Evolutionary conservation across 2,329 filamentous ascomycete genomes (phyloP), one percentile per base, ranked within the genome.

Genomic region (Ploettnerulaceae sp.): DNA sequence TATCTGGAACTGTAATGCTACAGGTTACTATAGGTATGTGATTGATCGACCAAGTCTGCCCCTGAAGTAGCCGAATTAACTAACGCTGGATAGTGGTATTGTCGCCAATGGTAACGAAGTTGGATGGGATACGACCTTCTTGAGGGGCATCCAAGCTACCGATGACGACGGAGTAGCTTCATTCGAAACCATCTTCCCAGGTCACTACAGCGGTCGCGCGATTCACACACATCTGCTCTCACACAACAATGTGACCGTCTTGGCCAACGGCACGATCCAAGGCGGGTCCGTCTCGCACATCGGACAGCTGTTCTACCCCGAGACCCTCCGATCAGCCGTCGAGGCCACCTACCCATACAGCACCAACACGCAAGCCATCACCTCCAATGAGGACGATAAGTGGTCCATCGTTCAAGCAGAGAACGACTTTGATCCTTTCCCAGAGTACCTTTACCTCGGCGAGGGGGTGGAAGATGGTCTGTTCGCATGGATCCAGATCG

Each of bases 221-320:
- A 69, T 64, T 1, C 74, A 76, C 59, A 71, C 71, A 40, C 73
- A 77, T 26, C 31, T 57, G 7, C 31, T 55, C 11, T 47, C 49
- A 5, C 50, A 55, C 32, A 38, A 35, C 9, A 47, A 48, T 22
- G 49, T 45, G 2, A 51, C 53, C 1, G 42, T 56, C n/a, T 20
- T 46, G 3, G 36, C 58, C 18, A 72, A 72, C 62, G 57, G 75
- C 61, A 74, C 73, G 42, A 75, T 79, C 54, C 66, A 66, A 34
- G 74, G 70, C 49, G 70, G 71, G 15, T 68, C 65, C 46, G 70
- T 76, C 48, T 73, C 75, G 11, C 57, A 59, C 31, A 40, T 59
- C 22, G 50, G 46, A 6, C 81, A 86, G 61, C 63, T 81, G 41
- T 85, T 81, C 71, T 81, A 82, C 60, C n/a, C n/a, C n/a, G n/a